Evolutionary conservation across 192 early-diverging fungal species (phyloP).

Genomic region (Cladochytrium replicatum): DNA sequence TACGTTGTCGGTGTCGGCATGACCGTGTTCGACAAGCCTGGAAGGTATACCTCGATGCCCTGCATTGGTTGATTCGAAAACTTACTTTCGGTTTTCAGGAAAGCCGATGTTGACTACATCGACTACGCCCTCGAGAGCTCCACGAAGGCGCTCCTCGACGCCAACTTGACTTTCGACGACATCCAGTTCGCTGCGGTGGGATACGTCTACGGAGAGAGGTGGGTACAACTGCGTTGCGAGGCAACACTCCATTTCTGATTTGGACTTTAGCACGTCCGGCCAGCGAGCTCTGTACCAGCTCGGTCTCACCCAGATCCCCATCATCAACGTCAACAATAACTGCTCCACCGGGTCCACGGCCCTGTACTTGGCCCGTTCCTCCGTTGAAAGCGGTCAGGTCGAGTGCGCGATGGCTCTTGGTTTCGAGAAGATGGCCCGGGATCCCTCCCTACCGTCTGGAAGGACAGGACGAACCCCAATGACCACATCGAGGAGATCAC

Average conservation of each 20-base stretch:
- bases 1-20: slow-evolving; percentile 14
- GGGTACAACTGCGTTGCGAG: slow-evolving; percentile 9
- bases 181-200: slow-evolving; percentile 39
- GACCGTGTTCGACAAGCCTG: slow-evolving; percentile 16
- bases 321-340: slow-evolving; percentile 69
- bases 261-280: slow-evolving; percentile 58
- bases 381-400: slow-evolving; percentile 45
- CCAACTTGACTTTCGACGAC: slow-evolving; percentile 55
- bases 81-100: too few relatives aligned
- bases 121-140: slow-evolving; percentile 37
- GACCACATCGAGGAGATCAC: slow-evolving; percentile 49
- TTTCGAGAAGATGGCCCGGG: slow-evolving; percentile 60
- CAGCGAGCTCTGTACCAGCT: slow-evolving; percentile 64
- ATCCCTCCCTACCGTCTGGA: slow-evolving; percentile 32
- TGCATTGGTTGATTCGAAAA: too few relatives aligned
- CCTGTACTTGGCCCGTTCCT: slow-evolving; percentile 50
- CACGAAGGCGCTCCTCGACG: slow-evolving; percentile 64
- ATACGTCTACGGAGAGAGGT: slow-evolving; percentile 9
- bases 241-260: slow-evolving; percentile 51
- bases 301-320: slow-evolving; percentile 63
- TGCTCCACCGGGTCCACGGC: slow-evolving; percentile 68
- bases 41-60: too few relatives aligned
- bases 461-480: slow-evolving; percentile 55
- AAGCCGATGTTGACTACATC: slow-evolving; percentile 20
- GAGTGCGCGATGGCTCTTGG: slow-evolving; percentile 67